Base-by-base conservation (phyloP, 331 rosid genomes). In the Ulmus americana region DNA sequence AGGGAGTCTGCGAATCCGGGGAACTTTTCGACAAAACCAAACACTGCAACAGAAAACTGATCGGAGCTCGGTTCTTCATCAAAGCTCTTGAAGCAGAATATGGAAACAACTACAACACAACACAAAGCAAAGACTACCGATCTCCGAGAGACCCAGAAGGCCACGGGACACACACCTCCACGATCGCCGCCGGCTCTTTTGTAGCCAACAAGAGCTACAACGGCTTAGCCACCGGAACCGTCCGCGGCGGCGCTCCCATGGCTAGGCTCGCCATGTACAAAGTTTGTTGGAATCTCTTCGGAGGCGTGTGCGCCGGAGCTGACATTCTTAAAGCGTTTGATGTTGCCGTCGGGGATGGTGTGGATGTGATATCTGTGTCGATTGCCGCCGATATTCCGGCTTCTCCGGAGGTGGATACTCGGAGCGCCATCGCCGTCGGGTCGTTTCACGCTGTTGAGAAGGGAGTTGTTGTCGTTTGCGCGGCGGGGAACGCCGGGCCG, bases 271-370 rank as follows among this genome's bases (percentile, higher is more conserved):
- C 86, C 6, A 76, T 75, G 73, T 82, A 76, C 48, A 82, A 82
- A 61, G 84, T 82, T 50, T 82, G 84, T 71, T 78, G 82, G 85
- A 75, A 12, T 28, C 15, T 63, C 47, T 14, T 35, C 40, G 75
- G 74, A 45, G 79, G 76, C 8, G 56, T 69, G 8, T 80, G 84
- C 69, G 63, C 85, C 38, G 70, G 68, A 1, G 77, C 75, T 70
- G 85, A 83, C 75, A 42, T 83, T 10, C 72, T 80, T 65, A 76
- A 76, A 70, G 82, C 79, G 44, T 73, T 80, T 51, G 85, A 80
- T 55, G 68, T 51, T 47, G 79, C 81, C 51, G 70, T 69, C 14
- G 44, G 74, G 41, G 82, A 76, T 59, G 85, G 79, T 1, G 85
- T 80, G 1, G 77, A 80, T 48, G 74, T 70, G 15, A 1, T 80